Evolutionary conservation across 177 flowering plant genomes (phyloP), one percentile per base, ranked within the genome.

Genomic region (Vitis hybrid): DNA sequence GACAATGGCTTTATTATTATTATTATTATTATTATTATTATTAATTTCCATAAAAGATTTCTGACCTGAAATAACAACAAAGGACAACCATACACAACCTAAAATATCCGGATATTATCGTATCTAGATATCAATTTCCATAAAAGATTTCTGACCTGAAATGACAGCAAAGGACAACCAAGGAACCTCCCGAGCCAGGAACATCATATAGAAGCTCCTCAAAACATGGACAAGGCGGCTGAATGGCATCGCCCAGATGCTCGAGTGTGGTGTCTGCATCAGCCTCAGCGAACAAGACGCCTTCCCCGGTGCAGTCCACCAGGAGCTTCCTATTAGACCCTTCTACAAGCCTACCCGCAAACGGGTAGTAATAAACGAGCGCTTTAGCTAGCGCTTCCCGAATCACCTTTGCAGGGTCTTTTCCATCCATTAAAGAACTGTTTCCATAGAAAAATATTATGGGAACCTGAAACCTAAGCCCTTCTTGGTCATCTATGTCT

Each of bases 301-400:
- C 82, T 57, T 80, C 75, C 1, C 72, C 82, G 3, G 70, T 76
- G 68, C 79, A 73, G 2, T 73, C 76, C 62, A 73, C 77, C 39
- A 55, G 32, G 8, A 76, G 76, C 72, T 70, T 77, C 39, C 70
- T 18, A 5, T 14, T 17, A 4, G 52, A 1, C 6, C 66, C 76
- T 63, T 76, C 76, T 12, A 45, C 49, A 5, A 76, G 45, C 70
- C 75, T 50, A 2, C 82, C 76, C 5, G 82, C 82, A n/a, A 75
- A 60, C 3, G 81, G 81, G 52, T 78, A 78, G 68, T 75, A 78
- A 23, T 2, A 69, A 14, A 71, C 76, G 32, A 78, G 65, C 2
- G 76, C 74, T 23, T 56, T 8, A 2, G 57, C 63, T 0, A 75
- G n/a, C 0, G 70, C 81, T 2, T 64, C 73, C 13, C 63, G 69